phyloP scores from a whole-genome alignment of 1,139 yeast genomes.

The Magnusiomyces ingens region DNA sequence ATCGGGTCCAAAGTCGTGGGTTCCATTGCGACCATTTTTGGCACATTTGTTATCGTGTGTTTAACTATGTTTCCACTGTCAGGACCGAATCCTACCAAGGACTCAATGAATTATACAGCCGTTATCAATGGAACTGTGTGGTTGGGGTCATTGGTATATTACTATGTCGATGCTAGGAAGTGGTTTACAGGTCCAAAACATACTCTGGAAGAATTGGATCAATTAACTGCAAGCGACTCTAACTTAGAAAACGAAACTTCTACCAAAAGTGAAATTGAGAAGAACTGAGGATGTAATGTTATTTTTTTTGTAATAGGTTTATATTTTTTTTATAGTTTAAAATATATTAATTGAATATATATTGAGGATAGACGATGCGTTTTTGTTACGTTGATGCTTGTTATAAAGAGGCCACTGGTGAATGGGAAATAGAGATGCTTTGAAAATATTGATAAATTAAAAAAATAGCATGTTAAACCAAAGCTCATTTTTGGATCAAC shows the following conservation, averaged over 20 bases:
- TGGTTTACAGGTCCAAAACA: constrained; percentile 60
- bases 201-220: constrained; percentile 38
- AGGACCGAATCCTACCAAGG: constrained; percentile 43
- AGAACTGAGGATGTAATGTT: no score
- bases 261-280: constrained; percentile 10
- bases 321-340: no score
- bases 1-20: constrained; percentile 36
- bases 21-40: constrained; percentile 30
- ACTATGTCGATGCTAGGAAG: constrained; percentile 47
- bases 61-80: constrained; percentile 52
- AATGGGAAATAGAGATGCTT: no score
- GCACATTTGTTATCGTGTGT: constrained; percentile 51
- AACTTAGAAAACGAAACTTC: constrained; percentile 20
- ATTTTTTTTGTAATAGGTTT: no score
- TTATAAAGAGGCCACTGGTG: no score
- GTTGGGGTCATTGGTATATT: constrained; percentile 46
- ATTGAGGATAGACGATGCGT: no score
- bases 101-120: constrained; percentile 57
- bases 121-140: constrained; percentile 57
- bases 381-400: no score
- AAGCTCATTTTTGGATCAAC: no score
- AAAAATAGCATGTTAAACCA: no score
- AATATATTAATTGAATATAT: no score
- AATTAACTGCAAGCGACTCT: constrained; percentile 21
- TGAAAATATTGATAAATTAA: no score